phyloP scores from a whole-genome alignment of 2,329 filamentous ascomycete species.

The Rachicladosporium sp. region DNA sequence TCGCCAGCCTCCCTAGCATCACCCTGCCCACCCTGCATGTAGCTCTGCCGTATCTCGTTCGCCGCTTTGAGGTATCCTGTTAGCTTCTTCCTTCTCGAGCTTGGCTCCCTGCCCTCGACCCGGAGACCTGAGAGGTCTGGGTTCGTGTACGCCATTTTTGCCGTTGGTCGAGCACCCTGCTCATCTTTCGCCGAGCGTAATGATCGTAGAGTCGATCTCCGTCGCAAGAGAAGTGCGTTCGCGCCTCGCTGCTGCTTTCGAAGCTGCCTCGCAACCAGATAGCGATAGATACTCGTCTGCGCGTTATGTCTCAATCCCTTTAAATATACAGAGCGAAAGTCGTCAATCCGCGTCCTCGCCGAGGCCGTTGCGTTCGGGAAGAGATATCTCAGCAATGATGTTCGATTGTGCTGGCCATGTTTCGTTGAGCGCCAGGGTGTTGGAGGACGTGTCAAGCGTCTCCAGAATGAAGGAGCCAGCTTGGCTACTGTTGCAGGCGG shows the following conservation, averaged over 20 bases:
- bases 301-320: constrained; percentile 57
- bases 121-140: constrained; percentile 18
- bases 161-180: constrained; percentile 12
- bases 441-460: constrained; percentile 9
- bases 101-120: constrained; percentile 42
- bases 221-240: constrained; percentile 26
- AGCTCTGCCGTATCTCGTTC: constrained; percentile 58
- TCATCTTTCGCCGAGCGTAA: constrained; percentile 23
- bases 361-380: constrained; percentile 53
- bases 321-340: constrained; percentile 63
- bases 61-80: constrained; percentile 60
- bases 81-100: constrained; percentile 65
- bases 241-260: constrained; percentile 30
- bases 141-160: constrained; percentile 21
- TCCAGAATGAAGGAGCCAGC: constrained; percentile 19
- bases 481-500: constrained; percentile 1
- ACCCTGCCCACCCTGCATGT: constrained; percentile 27
- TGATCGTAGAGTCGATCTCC: constrained; percentile 3
- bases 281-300: constrained; percentile 60
- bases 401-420: constrained; percentile 8
- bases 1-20: constrained; percentile 33
- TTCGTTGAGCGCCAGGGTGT: constrained; percentile 2
- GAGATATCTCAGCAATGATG: constrained; percentile 48
- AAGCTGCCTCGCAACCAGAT: constrained; percentile 20
- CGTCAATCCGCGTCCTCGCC: constrained; percentile 53